These are phyloP conservation scores for Aechmea fasciata DNA, from an alignment of 176 grass and related monocot species.

Conservation along the genomic window DNA sequence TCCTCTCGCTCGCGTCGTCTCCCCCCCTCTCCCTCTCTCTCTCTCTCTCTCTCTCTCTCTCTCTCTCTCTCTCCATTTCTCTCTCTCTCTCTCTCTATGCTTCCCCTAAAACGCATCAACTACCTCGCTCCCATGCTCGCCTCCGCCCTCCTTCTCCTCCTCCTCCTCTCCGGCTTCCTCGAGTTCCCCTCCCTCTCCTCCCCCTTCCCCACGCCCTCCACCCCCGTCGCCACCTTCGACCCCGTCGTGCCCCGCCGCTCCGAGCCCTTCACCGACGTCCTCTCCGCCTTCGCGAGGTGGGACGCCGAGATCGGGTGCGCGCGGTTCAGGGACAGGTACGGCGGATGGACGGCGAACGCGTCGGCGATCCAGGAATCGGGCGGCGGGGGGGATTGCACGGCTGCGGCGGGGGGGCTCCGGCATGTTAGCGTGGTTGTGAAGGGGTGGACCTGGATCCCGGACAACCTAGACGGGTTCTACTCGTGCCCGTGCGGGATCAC, in stretches of 20 bases:
- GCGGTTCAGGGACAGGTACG: constrained; percentile 45
- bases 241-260: constrained; percentile 35
- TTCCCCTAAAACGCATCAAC: constrained; percentile 50
- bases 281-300: constrained; percentile 50
- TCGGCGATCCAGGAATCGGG: constrained; percentile 22
- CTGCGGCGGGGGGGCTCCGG: constrained; percentile 11
- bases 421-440: constrained; percentile 73
- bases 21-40: too few relatives aligned
- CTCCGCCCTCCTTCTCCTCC: constrained; percentile 31
- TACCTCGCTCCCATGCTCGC: constrained; percentile 68
- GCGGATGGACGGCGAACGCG: constrained; percentile 4
- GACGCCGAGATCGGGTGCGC: constrained; percentile 56
- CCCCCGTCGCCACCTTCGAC: constrained; percentile 32
- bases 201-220: constrained; percentile 2
- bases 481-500: constrained; percentile 62
- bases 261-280: constrained; percentile 41
- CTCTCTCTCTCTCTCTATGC: constrained; percentile 19
- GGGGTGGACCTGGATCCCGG: constrained; percentile 88
- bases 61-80: background rate
- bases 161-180: constrained; percentile 17
- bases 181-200: constrained; percentile 22
- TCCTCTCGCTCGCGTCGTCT: too few relatives aligned
- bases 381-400: constrained; percentile 22
- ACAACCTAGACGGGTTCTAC: constrained; percentile 73
- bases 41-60: background rate